phyloP scores from a whole-genome alignment of 2,329 filamentous ascomycete species.

The Dothidotthia symphoricarpi region DNA sequence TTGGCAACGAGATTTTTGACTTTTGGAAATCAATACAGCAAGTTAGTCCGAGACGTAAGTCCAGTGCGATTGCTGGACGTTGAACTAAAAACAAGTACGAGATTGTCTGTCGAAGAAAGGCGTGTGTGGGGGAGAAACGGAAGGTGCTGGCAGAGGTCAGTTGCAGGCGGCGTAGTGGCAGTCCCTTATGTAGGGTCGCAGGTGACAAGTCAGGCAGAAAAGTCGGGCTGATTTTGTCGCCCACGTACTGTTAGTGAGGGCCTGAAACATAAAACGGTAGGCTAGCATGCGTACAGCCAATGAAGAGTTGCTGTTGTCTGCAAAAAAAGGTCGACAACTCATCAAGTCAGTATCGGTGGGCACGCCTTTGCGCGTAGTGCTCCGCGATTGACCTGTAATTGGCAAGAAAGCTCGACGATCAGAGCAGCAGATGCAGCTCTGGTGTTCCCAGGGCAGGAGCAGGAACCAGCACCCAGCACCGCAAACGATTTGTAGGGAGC shows the following conservation, averaged over 20 bases:
- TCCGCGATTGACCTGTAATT: constrained; percentile 29
- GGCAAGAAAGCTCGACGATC: constrained; percentile 16
- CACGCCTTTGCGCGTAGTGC: constrained; percentile 19
- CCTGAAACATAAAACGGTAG: constrained; percentile 39
- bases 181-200: constrained; percentile 32
- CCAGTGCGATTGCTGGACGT: constrained; percentile 10
- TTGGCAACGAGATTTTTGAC: background rate
- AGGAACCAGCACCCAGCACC: too few relatives aligned
- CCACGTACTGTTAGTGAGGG: constrained; percentile 34
- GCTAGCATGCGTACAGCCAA: constrained; percentile 35
- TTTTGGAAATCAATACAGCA: constrained; percentile 8
- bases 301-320: constrained; percentile 21
- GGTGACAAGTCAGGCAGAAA: constrained; percentile 38
- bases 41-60: constrained; percentile 25
- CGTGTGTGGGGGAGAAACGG: background rate
- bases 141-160: constrained; percentile 5
- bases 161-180: constrained; percentile 17
- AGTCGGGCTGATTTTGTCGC: constrained; percentile 39
- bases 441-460: too few relatives aligned
- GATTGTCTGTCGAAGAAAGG: constrained; percentile 1
- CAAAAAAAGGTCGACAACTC: constrained; percentile 39
- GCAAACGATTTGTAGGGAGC: too few relatives aligned
- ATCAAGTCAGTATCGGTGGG: constrained; percentile 36
- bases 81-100: constrained; percentile 10
- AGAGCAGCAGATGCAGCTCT: constrained; percentile 5